Percentiles rank a stretch among this genome's conserved stretches.
Conservation (phyloP, 768 basidiomycete genomes). For the Lepiota venenata region DNA sequence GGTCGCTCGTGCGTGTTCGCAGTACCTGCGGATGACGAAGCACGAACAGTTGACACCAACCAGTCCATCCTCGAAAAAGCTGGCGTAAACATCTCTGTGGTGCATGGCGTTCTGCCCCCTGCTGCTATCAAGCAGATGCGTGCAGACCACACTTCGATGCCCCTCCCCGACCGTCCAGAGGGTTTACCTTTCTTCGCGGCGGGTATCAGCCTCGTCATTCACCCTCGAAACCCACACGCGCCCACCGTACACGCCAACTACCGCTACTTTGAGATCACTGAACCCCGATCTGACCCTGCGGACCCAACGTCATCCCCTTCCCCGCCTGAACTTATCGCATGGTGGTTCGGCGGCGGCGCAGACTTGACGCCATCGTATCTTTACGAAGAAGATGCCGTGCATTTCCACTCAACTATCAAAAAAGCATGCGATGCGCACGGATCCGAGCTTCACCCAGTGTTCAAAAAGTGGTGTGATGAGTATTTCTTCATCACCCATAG, state of each 20-base stretch:
- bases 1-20: slow-evolving; percentile 86
- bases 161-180: slow-evolving; percentile 54
- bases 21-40: slow-evolving; percentile 34
- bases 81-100: slow-evolving; percentile 92
- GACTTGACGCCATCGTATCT: slow-evolving; percentile 95
- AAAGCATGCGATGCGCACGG: slow-evolving; percentile 74
- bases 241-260: slow-evolving; percentile 97
- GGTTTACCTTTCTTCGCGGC: slow-evolving; percentile 91
- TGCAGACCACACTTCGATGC: slow-evolving; percentile 80
- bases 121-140: slow-evolving; percentile 93
- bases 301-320: slow-evolving; percentile 36
- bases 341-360: slow-evolving; percentile 99
- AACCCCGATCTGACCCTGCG: slow-evolving; percentile 28
- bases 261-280: slow-evolving; percentile 93
- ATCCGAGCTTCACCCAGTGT: slow-evolving; percentile 60
- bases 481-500: slow-evolving; percentile 95
- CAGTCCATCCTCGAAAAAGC: slow-evolving; percentile 84
- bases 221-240: slow-evolving; percentile 90
- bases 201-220: slow-evolving; percentile 89
- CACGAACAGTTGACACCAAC: slow-evolving; percentile 14
- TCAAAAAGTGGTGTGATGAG: slow-evolving; percentile 97
- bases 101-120: slow-evolving; percentile 85
- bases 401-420: slow-evolving; percentile 84
- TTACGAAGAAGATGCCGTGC: slow-evolving; percentile 78
- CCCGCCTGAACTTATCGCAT: slow-evolving; percentile 57